phyloP scores from a whole-genome alignment of 352 stramenopile genomes.

The Pythium brassicae region DNA sequence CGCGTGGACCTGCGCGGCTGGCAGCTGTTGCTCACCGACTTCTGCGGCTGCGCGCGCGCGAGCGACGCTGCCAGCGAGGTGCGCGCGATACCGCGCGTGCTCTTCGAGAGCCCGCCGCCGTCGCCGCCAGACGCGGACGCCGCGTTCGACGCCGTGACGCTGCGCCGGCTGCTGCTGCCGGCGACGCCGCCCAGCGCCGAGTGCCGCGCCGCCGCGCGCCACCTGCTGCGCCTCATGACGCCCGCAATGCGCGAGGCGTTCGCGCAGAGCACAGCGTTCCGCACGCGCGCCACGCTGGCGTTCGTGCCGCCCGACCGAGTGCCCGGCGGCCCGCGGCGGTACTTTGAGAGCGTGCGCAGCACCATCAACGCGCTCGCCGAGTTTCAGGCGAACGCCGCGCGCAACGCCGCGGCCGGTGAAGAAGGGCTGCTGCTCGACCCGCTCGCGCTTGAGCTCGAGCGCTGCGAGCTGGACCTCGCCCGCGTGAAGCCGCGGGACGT shows the following conservation, averaged over 20 bases:
- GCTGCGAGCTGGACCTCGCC: not conserved
- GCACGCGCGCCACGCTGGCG: not conserved
- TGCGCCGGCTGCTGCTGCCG: conserved; percentile 1
- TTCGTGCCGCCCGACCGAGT: not conserved
- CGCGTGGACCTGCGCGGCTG: not conserved
- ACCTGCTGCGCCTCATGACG: not conserved
- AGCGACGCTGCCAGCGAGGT: not conserved
- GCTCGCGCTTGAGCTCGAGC: not conserved
- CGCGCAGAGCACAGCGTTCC: not conserved
- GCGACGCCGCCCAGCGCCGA: not conserved
- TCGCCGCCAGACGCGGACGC: not conserved
- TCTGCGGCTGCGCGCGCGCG: not conserved
- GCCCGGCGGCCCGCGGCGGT: not conserved
- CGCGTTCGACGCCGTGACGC: not conserved
- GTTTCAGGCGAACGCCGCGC: not conserved
- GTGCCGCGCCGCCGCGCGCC: not conserved
- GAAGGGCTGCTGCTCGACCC: not conserved
- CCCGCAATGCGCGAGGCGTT: not conserved
- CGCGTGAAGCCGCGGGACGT: conserved; percentile 1
- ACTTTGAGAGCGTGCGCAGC: not conserved
- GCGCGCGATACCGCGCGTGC: not conserved
- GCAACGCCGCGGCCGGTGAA: not conserved
- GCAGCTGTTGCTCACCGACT: not conserved
- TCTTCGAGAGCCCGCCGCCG: conserved; percentile 1
- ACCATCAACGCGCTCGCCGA: not conserved